phyloP scores from a whole-genome alignment of 768 basidiomycete genomes.

The Lactarius vividus region DNA sequence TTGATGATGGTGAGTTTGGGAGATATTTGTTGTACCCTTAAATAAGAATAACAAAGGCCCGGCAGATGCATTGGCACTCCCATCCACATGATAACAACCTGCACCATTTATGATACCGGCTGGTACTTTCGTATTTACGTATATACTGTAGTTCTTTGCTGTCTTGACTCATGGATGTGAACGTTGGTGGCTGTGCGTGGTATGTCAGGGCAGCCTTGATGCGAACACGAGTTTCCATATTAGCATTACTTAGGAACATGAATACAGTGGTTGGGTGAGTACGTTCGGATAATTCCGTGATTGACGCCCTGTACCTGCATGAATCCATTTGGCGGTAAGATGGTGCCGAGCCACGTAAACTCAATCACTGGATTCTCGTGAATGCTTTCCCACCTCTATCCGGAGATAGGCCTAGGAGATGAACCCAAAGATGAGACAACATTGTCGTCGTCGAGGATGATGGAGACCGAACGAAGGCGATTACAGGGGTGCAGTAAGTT shows the following conservation, averaged over 20 bases:
- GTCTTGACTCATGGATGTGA: background rate
- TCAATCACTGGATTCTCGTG: background rate
- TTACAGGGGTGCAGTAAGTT: background rate
- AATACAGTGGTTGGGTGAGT: background rate
- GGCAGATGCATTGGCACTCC: background rate
- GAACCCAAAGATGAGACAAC: background rate
- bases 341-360: background rate
- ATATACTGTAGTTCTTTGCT: background rate
- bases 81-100: background rate
- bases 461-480: background rate
- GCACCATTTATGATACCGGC: background rate
- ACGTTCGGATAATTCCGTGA: background rate
- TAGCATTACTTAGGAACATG: background rate
- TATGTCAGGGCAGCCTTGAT: background rate
- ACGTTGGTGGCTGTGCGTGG: background rate
- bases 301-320: background rate
- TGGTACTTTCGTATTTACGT: background rate
- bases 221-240: background rate
- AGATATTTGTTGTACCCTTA: background rate
- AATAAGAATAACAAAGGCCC: background rate
- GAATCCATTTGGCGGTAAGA: background rate
- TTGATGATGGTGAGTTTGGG: constrained; percentile 38
- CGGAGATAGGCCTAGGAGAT: background rate
- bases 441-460: background rate
- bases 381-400: background rate